Evolutionary conservation across 2,329 filamentous ascomycete species (phyloP).

Genomic region (Atkinsonella hypoxylon): DNA sequence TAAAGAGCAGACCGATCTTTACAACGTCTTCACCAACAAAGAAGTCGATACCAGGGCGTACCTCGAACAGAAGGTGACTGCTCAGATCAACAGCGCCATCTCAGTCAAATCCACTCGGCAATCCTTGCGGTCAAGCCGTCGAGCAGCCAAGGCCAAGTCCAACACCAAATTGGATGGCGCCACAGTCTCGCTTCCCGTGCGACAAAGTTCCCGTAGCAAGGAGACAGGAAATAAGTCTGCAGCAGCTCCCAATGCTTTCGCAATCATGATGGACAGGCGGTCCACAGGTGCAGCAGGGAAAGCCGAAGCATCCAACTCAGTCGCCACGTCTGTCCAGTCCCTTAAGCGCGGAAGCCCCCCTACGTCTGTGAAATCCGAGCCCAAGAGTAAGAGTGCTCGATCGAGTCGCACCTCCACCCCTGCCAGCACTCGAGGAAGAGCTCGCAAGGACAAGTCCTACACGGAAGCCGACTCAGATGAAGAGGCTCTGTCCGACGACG

Average conservation of each 20-base stretch:
- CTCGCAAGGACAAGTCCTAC: conserved; percentile 36
- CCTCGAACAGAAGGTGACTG: conserved; percentile 66
- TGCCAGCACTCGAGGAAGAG: conserved; percentile 37
- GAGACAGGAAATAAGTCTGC: conserved; percentile 14
- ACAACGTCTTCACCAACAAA: conserved; percentile 52
- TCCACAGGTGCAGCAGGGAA: conserved; percentile 14
- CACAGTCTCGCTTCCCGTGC: conserved; percentile 21
- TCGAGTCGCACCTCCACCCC: conserved; percentile 69
- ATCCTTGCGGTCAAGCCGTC: conserved; percentile 29
- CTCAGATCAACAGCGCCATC: conserved; percentile 37
- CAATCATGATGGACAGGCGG: conserved; percentile 39
- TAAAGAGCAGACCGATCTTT: conserved; percentile 79
- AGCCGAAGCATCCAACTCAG: conserved; percentile 12
- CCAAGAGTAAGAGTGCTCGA: conserved; percentile 72
- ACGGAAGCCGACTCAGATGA: conserved; percentile 47
- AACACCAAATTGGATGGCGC: conserved; percentile 8
- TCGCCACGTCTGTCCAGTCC: conserved; percentile 11
- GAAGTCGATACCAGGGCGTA: conserved; percentile 56
- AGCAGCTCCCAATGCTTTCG: conserved; percentile 33
- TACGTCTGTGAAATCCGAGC: conserved; percentile 22
- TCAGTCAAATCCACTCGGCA: conserved; percentile 20
- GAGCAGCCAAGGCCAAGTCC: conserved; percentile 10
- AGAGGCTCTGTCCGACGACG: conserved; percentile 59
- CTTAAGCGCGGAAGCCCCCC: conserved; percentile 23
- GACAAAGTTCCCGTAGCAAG: conserved; percentile 23